These are phyloP conservation scores for Boletales sp. DNA, from an alignment of 768 basidiomycete genomes.

Conservation along the genomic window DNA sequence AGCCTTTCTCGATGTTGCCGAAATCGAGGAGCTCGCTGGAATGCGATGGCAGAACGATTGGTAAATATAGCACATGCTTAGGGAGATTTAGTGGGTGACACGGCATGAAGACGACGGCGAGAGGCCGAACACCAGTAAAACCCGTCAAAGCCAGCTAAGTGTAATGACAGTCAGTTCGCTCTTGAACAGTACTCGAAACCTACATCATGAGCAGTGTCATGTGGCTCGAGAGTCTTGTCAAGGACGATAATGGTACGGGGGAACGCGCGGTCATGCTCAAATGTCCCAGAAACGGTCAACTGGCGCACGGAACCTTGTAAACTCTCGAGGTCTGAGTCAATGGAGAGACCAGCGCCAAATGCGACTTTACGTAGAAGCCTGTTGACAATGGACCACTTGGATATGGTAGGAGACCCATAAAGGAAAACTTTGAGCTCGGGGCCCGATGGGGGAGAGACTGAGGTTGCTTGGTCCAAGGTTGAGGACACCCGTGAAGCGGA, in stretches of 20 bases:
- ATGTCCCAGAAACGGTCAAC: constrained; percentile 26
- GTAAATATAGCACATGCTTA: constrained; percentile 52
- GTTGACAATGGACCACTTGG: constrained; percentile 62
- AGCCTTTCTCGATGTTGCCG: constrained; percentile 20
- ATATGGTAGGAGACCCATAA: constrained; percentile 58
- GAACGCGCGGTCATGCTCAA: constrained; percentile 23
- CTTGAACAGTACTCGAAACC: constrained; percentile 18
- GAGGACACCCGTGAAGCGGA: constrained; percentile 20
- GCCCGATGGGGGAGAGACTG: constrained; percentile 22
- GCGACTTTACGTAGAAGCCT: constrained; percentile 55
- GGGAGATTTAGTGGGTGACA: constrained; percentile 35
- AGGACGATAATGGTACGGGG: constrained; percentile 36
- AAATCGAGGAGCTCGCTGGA: constrained; percentile 22
- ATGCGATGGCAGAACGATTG: constrained; percentile 38
- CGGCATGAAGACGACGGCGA: constrained; percentile 69
- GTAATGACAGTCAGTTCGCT: constrained; percentile 28
- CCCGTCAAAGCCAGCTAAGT: constrained; percentile 39
- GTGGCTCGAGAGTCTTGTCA: constrained; percentile 31
- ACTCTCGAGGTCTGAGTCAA: constrained; percentile 18
- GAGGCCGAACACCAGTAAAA: constrained; percentile 45
- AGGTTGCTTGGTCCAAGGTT: constrained; percentile 30
- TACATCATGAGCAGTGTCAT: constrained; percentile 24
- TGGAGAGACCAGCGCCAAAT: constrained; percentile 31
- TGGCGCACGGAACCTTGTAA: constrained; percentile 21
- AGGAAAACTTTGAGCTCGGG: constrained; percentile 58